Percentiles rank a stretch among this genome's conserved stretches.
Conservation (phyloP, 805 yeast species). For the Nakazawaea ishiwadae region DNA sequence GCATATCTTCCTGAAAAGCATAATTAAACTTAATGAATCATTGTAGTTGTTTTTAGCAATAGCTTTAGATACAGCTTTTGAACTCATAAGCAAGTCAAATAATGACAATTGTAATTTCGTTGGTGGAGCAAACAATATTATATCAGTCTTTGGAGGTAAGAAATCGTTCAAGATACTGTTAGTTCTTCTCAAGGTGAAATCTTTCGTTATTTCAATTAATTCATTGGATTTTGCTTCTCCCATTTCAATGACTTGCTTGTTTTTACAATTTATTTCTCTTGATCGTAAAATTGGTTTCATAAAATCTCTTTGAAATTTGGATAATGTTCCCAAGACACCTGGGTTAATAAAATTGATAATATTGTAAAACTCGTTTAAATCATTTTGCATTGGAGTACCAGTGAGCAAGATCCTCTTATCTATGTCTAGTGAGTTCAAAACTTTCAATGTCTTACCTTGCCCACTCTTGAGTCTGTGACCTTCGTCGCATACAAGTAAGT, state of each 20-base stretch:
- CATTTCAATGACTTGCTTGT: conserved; percentile 38
- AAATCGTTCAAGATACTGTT: conserved; percentile 47
- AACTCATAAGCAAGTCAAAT: conserved; percentile 44
- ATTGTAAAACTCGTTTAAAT: conserved; percentile 75
- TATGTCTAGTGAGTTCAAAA: conserved; percentile 51
- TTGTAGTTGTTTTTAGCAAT: conserved; percentile 25
- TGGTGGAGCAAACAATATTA: conserved; percentile 75
- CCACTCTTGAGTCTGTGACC: conserved; percentile 86
- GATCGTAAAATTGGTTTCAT: conserved; percentile 70
- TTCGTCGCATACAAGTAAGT: conserved; percentile 86
- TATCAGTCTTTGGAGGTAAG: conserved; percentile 72
- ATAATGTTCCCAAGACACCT: conserved; percentile 63
- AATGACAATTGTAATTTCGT: conserved; percentile 52
- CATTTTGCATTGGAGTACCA: conserved; percentile 95
- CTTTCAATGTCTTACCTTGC: conserved; percentile 65
- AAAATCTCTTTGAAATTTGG: conserved; percentile 53
- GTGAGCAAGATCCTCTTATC: conserved; percentile 61
- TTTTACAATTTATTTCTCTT: conserved; percentile 58
- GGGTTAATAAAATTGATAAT: conserved; percentile 84
- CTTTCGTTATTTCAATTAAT: conserved; percentile 56
- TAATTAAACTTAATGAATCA: conserved; percentile 64
- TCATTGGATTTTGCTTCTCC: conserved; percentile 66
- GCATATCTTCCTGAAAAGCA: conserved; percentile 73
- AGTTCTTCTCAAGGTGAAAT: conserved; percentile 71
- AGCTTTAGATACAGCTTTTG: conserved; percentile 29